These are phyloP conservation scores for Jaapia argillacea DNA, from an alignment of 768 basidiomycete species.

Conservation along the genomic window DNA sequence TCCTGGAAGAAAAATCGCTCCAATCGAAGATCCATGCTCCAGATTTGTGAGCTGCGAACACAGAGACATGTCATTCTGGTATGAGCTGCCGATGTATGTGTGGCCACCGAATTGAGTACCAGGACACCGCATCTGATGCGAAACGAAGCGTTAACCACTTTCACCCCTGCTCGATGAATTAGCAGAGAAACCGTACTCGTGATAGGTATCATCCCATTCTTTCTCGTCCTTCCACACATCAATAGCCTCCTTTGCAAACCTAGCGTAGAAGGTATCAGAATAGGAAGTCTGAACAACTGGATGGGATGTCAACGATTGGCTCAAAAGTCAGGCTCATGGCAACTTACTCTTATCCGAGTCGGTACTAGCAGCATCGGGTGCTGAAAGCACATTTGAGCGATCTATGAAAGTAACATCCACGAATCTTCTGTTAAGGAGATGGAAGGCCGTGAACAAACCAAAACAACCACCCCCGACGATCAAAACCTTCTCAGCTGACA, in stretches of 20 bases:
- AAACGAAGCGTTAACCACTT: neutral
- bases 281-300: constrained; percentile 72
- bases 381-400: constrained; percentile 56
- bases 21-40: constrained; percentile 28
- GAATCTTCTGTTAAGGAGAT: constrained; percentile 64
- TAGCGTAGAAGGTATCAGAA: constrained; percentile 54
- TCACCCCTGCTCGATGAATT: too few species aligned
- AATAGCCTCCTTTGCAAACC: constrained; percentile 71
- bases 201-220: constrained; percentile 67
- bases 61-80: constrained; percentile 49
- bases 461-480: constrained; percentile 82
- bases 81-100: constrained; percentile 42
- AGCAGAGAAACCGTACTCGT: constrained; percentile 59
- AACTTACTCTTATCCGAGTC: constrained; percentile 35
- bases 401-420: constrained; percentile 68
- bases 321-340: neutral
- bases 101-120: constrained; percentile 35
- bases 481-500: too few species aligned
- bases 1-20: constrained; percentile 33
- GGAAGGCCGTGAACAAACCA: constrained; percentile 78
- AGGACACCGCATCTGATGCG: constrained; percentile 56
- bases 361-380: constrained; percentile 69
- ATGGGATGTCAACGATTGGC: neutral
- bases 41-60: constrained; percentile 42
- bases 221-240: constrained; percentile 55